Evolutionary conservation across 257 asterid genomes (phyloP), one percentile per base, ranked within the genome.

Genomic region (Jasminum sambac): DNA sequence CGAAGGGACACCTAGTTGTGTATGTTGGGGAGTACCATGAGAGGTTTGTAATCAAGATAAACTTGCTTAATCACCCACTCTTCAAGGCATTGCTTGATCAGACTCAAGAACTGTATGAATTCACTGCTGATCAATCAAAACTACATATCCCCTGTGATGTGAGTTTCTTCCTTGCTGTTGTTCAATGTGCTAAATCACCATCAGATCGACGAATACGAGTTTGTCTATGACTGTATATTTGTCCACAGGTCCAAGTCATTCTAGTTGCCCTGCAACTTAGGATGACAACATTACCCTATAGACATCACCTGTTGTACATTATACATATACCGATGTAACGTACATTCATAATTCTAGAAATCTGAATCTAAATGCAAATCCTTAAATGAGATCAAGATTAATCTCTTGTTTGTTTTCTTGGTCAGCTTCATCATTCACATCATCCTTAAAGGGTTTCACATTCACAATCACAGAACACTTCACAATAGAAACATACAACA

Each of bases 131-230:
- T 55, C 62, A 21, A 69, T 84, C 97, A 0, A 84, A 88, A 77
- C 94, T 93, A 42, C 81, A 90, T 64, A 90, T 93, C 38, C 97
- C 98, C 26, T 90, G 98, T 14, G 90, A 93, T 0, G 97, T 88
- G 83, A 86, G 67, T 63, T 72, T 88, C 64, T 93, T 93, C 88
- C 88, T 88, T 52, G 77, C 77, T 57, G 84, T 93, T 4, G 86
- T 93, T 24, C 88, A 81, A 42, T 84, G 90, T 42, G 94, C 97
- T 36, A 82, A 83, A 58, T 82, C 94, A 5, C 95, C 96, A 43
- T 79, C 79, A 8, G 79, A 77, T 59, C 79, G 77, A 34, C 68
- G 85, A 17, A 69, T 78, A 11, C 76, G 79, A 25, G 23, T 80
- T 76, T 81, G 90, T 84, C 73, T 87, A 10, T 88, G 80, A 81